phyloP scores from a whole-genome alignment of 2,329 filamentous ascomycete genomes.

The Fusarium torreyae region DNA sequence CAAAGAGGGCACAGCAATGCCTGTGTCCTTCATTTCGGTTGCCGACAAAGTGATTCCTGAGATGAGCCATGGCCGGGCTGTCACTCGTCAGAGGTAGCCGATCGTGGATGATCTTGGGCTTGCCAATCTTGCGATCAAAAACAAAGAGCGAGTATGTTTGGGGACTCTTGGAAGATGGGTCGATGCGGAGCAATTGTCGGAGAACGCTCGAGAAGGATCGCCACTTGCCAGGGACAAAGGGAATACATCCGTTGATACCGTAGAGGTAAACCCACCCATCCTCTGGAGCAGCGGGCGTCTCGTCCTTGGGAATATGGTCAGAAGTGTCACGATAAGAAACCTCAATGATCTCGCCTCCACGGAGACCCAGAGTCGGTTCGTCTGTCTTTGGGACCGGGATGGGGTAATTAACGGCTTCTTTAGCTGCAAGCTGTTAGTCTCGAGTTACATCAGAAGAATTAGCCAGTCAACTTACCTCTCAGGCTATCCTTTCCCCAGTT shows the following conservation, averaged over 20 bases:
- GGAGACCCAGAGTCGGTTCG: conserved; percentile 28
- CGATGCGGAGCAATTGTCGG: conserved; percentile 42
- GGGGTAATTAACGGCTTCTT: conserved; percentile 19
- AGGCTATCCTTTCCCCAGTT: conserved; percentile 51
- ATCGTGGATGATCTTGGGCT: conserved; percentile 8
- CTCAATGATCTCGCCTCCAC: conserved; percentile 25
- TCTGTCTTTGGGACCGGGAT: conserved; percentile 10
- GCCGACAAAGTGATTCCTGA: conserved; percentile 18
- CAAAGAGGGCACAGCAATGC: conserved; percentile 46
- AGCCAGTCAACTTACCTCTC: conserved; percentile 30
- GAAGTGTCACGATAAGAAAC: not conserved
- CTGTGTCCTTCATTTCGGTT: not conserved
- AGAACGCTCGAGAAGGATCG: conserved; percentile 42
- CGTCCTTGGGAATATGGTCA: conserved; percentile 20
- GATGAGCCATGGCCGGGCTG: conserved; percentile 12
- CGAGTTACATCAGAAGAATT: fast-evolving
- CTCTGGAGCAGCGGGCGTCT: not conserved
- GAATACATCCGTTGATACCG: conserved; percentile 54
- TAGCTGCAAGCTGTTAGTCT: conserved; percentile 28
- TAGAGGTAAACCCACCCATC: conserved; percentile 44
- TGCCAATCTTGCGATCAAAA: conserved; percentile 18
- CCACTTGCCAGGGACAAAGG: conserved; percentile 43
- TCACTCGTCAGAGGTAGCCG: conserved; percentile 11
- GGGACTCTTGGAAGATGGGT: conserved; percentile 1
- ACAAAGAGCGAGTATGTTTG: conserved; percentile 33